Conservation (phyloP, 1,139 yeast species). For the Groenewaldozyma auringiensis region DNA sequence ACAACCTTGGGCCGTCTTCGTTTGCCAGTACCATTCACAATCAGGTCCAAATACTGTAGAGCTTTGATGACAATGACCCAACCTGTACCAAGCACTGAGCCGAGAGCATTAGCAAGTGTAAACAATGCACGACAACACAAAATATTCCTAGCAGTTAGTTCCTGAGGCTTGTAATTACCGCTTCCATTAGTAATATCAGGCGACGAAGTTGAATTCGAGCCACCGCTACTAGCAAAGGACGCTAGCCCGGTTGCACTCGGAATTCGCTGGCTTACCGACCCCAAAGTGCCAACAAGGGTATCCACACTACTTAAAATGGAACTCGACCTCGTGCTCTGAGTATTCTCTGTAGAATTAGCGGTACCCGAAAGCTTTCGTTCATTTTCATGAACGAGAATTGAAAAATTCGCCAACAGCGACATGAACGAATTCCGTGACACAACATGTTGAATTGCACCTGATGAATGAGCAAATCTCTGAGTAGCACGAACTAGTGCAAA, state of each 20-base stretch:
- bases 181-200: background rate
- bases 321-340: background rate
- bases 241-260: background rate
- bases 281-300: constrained; percentile 11
- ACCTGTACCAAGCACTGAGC: constrained; percentile 55
- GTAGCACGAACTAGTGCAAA: constrained; percentile 59
- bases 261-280: constrained; percentile 5
- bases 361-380: background rate
- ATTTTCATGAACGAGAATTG: constrained; percentile 24
- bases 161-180: background rate
- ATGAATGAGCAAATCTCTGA: constrained; percentile 73
- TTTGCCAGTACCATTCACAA: constrained; percentile 32
- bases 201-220: background rate
- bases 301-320: constrained; percentile 6
- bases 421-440: constrained; percentile 56
- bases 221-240: background rate
- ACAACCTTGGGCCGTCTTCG: constrained; percentile 13
- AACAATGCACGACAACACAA: constrained; percentile 72
- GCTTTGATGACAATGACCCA: constrained; percentile 68
- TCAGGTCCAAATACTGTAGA: constrained; percentile 60
- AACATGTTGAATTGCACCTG: constrained; percentile 60
- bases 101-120: constrained; percentile 70
- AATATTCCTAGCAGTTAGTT: constrained; percentile 42
- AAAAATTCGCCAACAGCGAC: constrained; percentile 43
- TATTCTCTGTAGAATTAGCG: background rate